phyloP scores from a whole-genome alignment of 1,139 yeast genomes.

The Yamadazyma buinensis region DNA sequence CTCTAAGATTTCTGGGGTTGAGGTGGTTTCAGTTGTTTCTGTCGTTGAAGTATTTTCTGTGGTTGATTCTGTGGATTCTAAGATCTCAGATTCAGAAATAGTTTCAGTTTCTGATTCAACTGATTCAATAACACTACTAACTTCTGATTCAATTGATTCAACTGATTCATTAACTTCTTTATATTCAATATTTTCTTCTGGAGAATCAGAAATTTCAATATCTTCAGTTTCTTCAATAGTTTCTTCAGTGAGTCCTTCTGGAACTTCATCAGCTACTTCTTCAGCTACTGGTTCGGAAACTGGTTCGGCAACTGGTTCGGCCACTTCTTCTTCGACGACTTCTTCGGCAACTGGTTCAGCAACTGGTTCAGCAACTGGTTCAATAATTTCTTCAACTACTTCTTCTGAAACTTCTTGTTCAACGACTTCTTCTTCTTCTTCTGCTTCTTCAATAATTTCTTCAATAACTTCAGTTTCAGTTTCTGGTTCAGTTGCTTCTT shows the following conservation, averaged over 20 bases:
- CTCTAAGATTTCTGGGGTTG: conserved; percentile 2
- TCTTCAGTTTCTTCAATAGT: neutral
- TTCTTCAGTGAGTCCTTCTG: conserved; percentile 2
- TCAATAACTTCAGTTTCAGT: neutral
- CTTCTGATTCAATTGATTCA: conserved; percentile 2
- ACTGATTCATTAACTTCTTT: conserved; percentile 1
- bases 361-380: neutral
- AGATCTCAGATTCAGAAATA: neutral
- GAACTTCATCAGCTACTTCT: conserved; percentile 3
- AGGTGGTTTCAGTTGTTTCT: neutral
- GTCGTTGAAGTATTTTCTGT: neutral
- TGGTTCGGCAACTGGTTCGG: conserved; percentile 1
- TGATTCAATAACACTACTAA: neutral
- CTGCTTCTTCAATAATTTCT: neutral
- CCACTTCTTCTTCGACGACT: conserved; percentile 1
- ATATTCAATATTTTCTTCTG: conserved; percentile 2
- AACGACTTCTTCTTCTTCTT: conserved; percentile 3
- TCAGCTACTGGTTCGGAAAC: neutral
- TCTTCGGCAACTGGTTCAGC: conserved; percentile 1
- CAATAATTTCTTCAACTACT: conserved; percentile 1
- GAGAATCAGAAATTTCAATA: neutral
- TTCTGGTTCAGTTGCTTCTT: neutral
- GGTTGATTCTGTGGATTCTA: conserved; percentile 5
- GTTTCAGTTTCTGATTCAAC: conserved; percentile 1
- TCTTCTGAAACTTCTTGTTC: conserved; percentile 6